Evolutionary conservation across 1,284 basidiomycete genomes (phyloP), one percentile per base, ranked within the genome.

Genomic region (Ganoderma multipileum): DNA sequence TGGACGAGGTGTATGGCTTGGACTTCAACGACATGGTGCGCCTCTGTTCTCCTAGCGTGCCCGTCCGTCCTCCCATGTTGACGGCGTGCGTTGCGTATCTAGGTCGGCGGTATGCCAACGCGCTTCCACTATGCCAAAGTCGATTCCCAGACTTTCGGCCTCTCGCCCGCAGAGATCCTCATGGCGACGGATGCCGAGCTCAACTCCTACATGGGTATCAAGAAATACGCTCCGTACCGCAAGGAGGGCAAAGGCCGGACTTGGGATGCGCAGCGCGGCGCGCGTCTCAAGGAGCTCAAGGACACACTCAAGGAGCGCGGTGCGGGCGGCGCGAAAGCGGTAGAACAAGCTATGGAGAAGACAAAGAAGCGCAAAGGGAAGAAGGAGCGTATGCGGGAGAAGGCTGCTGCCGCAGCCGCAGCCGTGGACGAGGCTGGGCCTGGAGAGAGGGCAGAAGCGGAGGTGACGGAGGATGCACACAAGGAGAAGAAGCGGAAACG

Each of bases 1-100:
- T 98, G 90, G 94, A 97, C 71, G 94, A 96, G 77, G 86, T 99
- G 64, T 93, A 96, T 79, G 89, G 85, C 38, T 85, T 99, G 23
- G 96, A 98, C 74, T 98, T 98, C 83, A 98, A 99, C 81, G 97
- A 98, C 78, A 89, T 98, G 85, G 95, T 96, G 71, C 75, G 91
- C 82, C 3, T 42, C 42, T 41, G 6, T 63, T 44, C 64, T 60
- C 47, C 58, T 52, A 65, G 55, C 36, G 28, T 28, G 26, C 26
- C n/a, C 8, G 26, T 60, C 64, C 26, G 59, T 30, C 68, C 55
- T 68, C n/a, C 38, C 3, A 52, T 18, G 39, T 18, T 23, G 38
- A 23, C 38, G 28, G 44, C 26, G 64, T 20, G 1, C 50, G 36
- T 62, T 73, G 62, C 26, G 28, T 47, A 2, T 16, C 9, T 76